Evolutionary conservation across 2,329 filamentous ascomycete genomes (phyloP).

Genomic region (Knufia fluminis): DNA sequence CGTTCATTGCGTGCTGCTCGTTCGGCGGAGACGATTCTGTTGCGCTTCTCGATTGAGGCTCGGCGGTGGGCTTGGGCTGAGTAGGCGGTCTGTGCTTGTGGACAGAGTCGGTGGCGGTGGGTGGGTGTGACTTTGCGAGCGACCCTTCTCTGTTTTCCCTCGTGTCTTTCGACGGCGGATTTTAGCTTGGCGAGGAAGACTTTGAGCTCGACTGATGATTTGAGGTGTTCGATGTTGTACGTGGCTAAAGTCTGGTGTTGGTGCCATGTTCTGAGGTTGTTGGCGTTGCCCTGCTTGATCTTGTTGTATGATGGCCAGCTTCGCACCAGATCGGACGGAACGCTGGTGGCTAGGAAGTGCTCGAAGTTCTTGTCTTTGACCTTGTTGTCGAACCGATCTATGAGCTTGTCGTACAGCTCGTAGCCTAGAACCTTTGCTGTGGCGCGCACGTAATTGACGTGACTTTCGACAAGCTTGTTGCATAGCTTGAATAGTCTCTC

Average conservation of each 20-base stretch:
- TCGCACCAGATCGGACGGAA: background rate
- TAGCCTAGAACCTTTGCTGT: background rate
- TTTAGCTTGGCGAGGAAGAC: background rate
- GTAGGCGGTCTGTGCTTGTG: background rate
- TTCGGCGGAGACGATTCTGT: background rate
- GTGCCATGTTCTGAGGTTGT: background rate
- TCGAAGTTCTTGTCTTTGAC: background rate
- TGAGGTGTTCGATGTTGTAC: background rate
- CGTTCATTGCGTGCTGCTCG: background rate
- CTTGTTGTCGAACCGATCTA: background rate
- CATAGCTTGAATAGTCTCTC: background rate
- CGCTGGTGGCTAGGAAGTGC: background rate
- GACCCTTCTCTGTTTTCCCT: background rate
- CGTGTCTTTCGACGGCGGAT: background rate
- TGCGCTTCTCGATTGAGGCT: background rate
- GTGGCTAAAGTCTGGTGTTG: background rate
- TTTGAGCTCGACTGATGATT: background rate
- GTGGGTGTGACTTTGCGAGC: background rate
- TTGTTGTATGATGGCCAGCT: background rate
- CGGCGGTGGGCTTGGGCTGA: background rate
- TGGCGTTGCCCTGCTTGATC: background rate
- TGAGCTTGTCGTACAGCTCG: conserved; percentile 7
- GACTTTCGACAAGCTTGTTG: background rate
- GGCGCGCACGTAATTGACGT: background rate
- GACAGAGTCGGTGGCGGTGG: background rate